Conservation (phyloP, 805 yeast species). For the Blastobotrys muscicola region DNA sequence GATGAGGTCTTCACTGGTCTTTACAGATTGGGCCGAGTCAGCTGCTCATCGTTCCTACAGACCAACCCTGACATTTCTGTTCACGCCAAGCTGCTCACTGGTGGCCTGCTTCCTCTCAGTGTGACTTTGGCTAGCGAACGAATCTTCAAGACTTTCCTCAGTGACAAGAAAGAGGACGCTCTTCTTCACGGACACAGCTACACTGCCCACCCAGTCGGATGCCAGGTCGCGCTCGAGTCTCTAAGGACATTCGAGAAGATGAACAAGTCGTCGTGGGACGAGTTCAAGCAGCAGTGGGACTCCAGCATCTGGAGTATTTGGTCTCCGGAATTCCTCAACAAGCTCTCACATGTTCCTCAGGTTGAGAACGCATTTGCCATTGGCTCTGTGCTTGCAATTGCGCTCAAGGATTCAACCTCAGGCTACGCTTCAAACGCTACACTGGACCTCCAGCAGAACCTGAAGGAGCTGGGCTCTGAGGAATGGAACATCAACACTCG, state of each 20-base stretch:
- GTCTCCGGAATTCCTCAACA: conserved; percentile 13
- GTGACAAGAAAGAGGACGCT: conserved; percentile 18
- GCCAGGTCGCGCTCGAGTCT: conserved; percentile 16
- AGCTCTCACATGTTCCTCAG: conserved; percentile 8
- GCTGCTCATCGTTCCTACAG: conserved; percentile 12
- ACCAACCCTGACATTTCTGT: conserved; percentile 19
- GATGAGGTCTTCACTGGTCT: conserved; percentile 23
- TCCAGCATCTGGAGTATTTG: conserved; percentile 13
- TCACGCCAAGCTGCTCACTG: conserved; percentile 21
- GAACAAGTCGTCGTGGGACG: conserved; percentile 9
- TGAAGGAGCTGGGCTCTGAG: conserved; percentile 1
- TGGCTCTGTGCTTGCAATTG: conserved; percentile 17
- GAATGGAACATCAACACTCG: conserved; percentile 18
- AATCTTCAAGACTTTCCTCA: conserved; percentile 18
- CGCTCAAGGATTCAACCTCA: conserved; percentile 10
- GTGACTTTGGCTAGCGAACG: conserved; percentile 17
- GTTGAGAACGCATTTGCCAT: conserved; percentile 16
- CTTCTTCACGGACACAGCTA: conserved; percentile 22
- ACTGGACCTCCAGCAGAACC: conserved; percentile 5
- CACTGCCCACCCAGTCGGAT: conserved; percentile 23
- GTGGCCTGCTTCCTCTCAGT: conserved; percentile 20
- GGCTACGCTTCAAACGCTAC: conserved; percentile 17
- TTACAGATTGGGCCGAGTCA: conserved; percentile 17
- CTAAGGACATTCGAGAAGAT: conserved; percentile 8
- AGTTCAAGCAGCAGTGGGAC: conserved; percentile 4